Percentiles rank a stretch among this genome's conserved stretches.
These are phyloP conservation scores for Arxiozyma slooffiae DNA, from an alignment of 1,139 yeast species.

Conservation along the genomic window DNA sequence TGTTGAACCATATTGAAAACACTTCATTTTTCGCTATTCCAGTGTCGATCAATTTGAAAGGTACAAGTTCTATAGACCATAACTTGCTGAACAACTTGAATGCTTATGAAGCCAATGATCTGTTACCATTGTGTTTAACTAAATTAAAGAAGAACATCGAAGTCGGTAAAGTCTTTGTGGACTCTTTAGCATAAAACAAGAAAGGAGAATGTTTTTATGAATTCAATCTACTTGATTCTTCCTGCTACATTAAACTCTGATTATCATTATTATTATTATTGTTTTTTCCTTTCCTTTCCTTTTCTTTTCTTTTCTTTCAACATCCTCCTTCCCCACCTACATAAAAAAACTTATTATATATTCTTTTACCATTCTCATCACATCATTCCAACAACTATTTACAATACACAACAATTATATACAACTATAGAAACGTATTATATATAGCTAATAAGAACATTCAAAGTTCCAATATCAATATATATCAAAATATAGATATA, in stretches of 20 bases:
- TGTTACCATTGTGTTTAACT: slow-evolving; percentile 22
- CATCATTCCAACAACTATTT: background rate
- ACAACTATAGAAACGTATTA: no score
- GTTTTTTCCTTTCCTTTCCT: no score
- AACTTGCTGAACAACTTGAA: slow-evolving; percentile 40
- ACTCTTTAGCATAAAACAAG: background rate
- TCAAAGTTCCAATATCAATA: background rate
- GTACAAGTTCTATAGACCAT: slow-evolving; percentile 46
- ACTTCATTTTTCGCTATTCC: slow-evolving; percentile 58
- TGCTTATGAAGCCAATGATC: slow-evolving; percentile 37
- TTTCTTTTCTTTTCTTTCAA: no score
- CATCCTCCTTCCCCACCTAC: no score
- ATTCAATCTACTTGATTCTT: no score
- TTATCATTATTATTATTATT: no score
- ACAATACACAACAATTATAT: no score
- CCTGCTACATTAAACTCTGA: no score
- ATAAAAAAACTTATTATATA: no score
- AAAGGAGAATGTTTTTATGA: no score
- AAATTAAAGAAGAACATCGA: slow-evolving; percentile 18
- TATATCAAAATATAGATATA: no score
- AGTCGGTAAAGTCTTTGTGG: slow-evolving; percentile 7
- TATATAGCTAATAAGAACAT: background rate
- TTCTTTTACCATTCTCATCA: background rate
- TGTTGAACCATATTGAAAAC: slow-evolving; percentile 29
- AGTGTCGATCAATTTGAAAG: slow-evolving; percentile 46